A percentile compares a stretch with the other conserved stretches of the same genome.
These are phyloP conservation scores for Heterobasidion parviporum DNA, from an alignment of 1,284 basidiomycete species.

Conservation along the genomic window DNA sequence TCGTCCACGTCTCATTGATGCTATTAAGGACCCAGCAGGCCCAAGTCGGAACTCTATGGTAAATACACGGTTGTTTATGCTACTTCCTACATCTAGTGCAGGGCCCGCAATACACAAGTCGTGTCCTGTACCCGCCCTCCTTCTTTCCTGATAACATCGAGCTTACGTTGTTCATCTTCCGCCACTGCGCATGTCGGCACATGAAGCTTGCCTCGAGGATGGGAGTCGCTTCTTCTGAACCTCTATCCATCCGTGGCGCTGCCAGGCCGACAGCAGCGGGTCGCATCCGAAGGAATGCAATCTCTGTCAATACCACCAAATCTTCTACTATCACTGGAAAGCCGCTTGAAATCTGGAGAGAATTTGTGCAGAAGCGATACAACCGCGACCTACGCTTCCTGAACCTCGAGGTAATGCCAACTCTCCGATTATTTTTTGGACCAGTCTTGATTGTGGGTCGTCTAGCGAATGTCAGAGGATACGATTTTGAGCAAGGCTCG, in stretches of 20 bases:
- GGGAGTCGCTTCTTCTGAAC: slow-evolving; percentile 29
- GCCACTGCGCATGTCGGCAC: slow-evolving; percentile 15
- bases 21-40: slow-evolving; percentile 43
- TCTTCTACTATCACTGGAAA: slow-evolving; percentile 19
- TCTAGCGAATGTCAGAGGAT: slow-evolving; percentile 59
- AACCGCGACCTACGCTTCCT: slow-evolving; percentile 62
- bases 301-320: slow-evolving; percentile 23
- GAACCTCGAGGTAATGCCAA: slow-evolving; percentile 64
- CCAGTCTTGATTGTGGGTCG: neutral
- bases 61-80: slow-evolving; percentile 40
- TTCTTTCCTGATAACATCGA: slow-evolving; percentile 23
- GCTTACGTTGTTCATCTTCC: slow-evolving; percentile 33
- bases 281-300: slow-evolving; percentile 49
- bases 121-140: slow-evolving; percentile 23
- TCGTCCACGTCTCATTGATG: slow-evolving; percentile 49
- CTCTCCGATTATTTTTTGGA: slow-evolving; percentile 4
- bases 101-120: slow-evolving; percentile 16
- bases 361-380: slow-evolving; percentile 64
- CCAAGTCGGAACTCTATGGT: slow-evolving; percentile 48
- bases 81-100: slow-evolving; percentile 15
- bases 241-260: slow-evolving; percentile 48
- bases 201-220: slow-evolving; percentile 25
- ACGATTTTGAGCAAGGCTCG: slow-evolving; percentile 59
- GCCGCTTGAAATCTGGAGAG: slow-evolving; percentile 56
- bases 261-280: slow-evolving; percentile 35